Percentiles rank a stretch among this genome's conserved stretches.
These are phyloP conservation scores for Acmispon strigosus DNA, from an alignment of 306 rosid genomes.

Conservation along the genomic window DNA sequence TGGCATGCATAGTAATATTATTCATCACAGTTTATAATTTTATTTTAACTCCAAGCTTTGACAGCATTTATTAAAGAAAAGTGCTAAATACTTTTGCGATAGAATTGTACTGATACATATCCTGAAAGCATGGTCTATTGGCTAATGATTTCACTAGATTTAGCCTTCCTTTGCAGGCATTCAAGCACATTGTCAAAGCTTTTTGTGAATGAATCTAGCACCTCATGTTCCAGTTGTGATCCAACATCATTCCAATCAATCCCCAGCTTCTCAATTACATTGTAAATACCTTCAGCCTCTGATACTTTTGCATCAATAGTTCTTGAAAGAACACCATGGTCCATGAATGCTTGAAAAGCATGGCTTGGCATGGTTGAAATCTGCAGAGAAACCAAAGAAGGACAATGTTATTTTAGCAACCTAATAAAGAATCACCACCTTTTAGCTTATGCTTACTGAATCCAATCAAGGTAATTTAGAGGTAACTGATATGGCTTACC, in stretches of 20 bases:
- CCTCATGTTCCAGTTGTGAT: slow-evolving; percentile 44
- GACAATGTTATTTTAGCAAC: neutral
- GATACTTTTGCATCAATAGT: slow-evolving; percentile 65
- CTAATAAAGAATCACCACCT: neutral
- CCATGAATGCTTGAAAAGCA: slow-evolving; percentile 79
- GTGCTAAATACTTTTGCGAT: neutral
- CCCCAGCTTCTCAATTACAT: slow-evolving; percentile 77
- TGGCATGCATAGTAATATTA: too few relatives aligned
- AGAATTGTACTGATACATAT: neutral
- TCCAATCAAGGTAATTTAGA: slow-evolving; percentile 3
- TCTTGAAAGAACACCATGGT: slow-evolving; percentile 74
- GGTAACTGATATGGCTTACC: slow-evolving; percentile 35
- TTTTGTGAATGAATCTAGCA: slow-evolving; percentile 30
- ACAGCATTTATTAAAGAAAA: neutral
- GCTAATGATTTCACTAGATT: neutral
- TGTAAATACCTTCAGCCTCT: slow-evolving; percentile 64
- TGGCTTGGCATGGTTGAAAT: slow-evolving; percentile 83
- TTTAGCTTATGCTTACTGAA: neutral
- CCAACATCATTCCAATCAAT: slow-evolving; percentile 76
- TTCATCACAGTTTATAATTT: neutral
- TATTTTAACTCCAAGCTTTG: neutral
- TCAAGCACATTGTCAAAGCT: slow-evolving; percentile 24
- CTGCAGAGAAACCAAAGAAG: slow-evolving; percentile 30
- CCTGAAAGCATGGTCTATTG: neutral
- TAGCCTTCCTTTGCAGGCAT: slow-evolving; percentile 15